A percentile compares a stretch with the other conserved stretches of the same genome.
Conservation (phyloP, 192 early-diverging fungal species). For the Chytriomyces confervae region DNA sequence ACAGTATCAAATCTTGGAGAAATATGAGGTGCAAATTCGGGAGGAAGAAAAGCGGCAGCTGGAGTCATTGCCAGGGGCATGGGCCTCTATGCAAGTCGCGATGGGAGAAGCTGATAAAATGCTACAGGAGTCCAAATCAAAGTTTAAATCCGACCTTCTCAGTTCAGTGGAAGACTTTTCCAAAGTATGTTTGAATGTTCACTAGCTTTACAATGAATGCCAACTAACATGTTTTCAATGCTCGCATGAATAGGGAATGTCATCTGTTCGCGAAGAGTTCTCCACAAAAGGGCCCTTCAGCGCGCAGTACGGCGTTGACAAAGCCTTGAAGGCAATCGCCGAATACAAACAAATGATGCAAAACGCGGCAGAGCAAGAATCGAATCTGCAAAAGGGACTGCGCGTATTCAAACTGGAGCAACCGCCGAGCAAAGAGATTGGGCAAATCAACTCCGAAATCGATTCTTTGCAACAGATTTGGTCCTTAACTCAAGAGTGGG, state of each 20-base stretch:
- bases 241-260: slow-evolving; percentile 18
- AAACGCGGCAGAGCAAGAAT: slow-evolving; percentile 50
- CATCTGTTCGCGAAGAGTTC: slow-evolving; percentile 58
- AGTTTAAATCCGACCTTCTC: slow-evolving; percentile 62
- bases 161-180: slow-evolving; percentile 59
- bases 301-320: slow-evolving; percentile 55
- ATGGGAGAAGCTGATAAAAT: slow-evolving; percentile 57
- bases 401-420: slow-evolving; percentile 64
- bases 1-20: slow-evolving; percentile 67
- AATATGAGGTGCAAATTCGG: slow-evolving; percentile 67
- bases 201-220: background rate
- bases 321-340: slow-evolving; percentile 54
- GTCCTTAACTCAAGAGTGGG: slow-evolving; percentile 57
- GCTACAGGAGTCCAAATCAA: slow-evolving; percentile 62
- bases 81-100: slow-evolving; percentile 56
- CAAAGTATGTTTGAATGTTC: slow-evolving; percentile 14
- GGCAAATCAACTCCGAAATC: slow-evolving; percentile 46
- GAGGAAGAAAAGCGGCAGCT: slow-evolving; percentile 58
- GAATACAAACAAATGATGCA: slow-evolving; percentile 53
- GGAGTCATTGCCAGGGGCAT: slow-evolving; percentile 50
- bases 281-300: slow-evolving; percentile 57
- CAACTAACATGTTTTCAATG: background rate
- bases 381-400: slow-evolving; percentile 58
- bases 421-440: slow-evolving; percentile 60
- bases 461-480: slow-evolving; percentile 60